Conservation (phyloP, 1,139 yeast genomes). For the Meyerozyma guilliermondii region DNA sequence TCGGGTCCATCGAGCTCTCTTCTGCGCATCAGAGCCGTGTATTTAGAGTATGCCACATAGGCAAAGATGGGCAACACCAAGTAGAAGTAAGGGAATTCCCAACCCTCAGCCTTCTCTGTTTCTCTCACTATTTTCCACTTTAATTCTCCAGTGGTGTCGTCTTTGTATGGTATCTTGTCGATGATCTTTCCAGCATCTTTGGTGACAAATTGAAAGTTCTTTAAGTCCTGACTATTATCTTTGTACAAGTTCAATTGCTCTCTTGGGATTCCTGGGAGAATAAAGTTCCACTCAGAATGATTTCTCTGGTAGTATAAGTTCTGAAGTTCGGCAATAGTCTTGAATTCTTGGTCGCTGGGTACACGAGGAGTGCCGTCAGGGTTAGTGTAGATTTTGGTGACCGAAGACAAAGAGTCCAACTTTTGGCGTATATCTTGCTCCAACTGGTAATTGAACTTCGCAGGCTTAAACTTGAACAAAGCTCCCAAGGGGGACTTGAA, state of each 20-base stretch:
- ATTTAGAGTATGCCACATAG: constrained; percentile 40
- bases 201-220: constrained; percentile 53
- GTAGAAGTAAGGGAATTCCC: constrained; percentile 75
- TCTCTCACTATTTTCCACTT: constrained; percentile 78
- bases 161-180: constrained; percentile 82
- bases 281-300: constrained; percentile 57
- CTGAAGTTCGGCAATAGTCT: constrained; percentile 70
- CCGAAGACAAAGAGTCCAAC: constrained; percentile 45
- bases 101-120: constrained; percentile 72
- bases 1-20: constrained; percentile 48
- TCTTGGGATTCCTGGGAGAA: constrained; percentile 47
- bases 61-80: constrained; percentile 61
- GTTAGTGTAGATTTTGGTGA: constrained; percentile 61
- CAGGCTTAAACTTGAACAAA: constrained; percentile 25
- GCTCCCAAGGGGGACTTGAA: constrained; percentile 39
- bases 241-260: constrained; percentile 56
- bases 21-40: constrained; percentile 40
- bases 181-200: constrained; percentile 65
- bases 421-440: constrained; percentile 41
- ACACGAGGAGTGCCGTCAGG: constrained; percentile 74
- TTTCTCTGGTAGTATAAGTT: constrained; percentile 56
- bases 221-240: constrained; percentile 62
- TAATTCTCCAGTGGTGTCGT: constrained; percentile 70
- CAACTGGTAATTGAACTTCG: constrained; percentile 34
- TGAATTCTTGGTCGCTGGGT: constrained; percentile 68